These are phyloP conservation scores for Metarhizium brunneum DNA, from an alignment of 2,329 filamentous ascomycete species.

Conservation along the genomic window DNA sequence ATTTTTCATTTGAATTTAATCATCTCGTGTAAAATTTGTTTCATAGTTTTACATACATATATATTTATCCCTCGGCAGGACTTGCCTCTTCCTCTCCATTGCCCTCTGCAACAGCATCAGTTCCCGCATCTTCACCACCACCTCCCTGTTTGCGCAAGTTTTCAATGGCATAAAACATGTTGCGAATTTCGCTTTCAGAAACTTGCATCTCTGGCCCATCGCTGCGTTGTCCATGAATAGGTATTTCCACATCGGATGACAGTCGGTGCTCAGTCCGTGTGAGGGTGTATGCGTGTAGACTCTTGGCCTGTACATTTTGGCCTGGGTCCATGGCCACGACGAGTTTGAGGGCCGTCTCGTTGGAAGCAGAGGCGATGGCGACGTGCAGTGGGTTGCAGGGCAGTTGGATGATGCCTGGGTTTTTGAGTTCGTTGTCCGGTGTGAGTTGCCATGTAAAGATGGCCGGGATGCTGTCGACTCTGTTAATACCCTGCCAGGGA, in stretches of 20 bases:
- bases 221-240: constrained; percentile 10
- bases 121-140: constrained; percentile 12
- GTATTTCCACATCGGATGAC: constrained; percentile 17
- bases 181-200: constrained; percentile 26
- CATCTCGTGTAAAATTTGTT: not conserved
- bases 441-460: constrained; percentile 56
- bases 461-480: constrained; percentile 38
- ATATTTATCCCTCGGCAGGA: not conserved
- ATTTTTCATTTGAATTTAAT: not conserved
- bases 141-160: constrained; percentile 35
- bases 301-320: constrained; percentile 17
- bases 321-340: constrained; percentile 31
- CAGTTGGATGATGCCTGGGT: constrained; percentile 39
- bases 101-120: not conserved
- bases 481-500: no score
- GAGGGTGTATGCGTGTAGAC: constrained; percentile 22
- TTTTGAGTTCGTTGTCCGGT: constrained; percentile 36
- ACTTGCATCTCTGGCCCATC: constrained; percentile 27
- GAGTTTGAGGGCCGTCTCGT: constrained; percentile 19
- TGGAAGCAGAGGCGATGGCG: constrained; percentile 16
- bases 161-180: constrained; percentile 36
- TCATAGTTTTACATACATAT: not conserved
- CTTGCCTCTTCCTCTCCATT: not conserved
- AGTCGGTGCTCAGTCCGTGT: constrained; percentile 22
- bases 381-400: constrained; percentile 58